Conservation (phyloP, 2,329 filamentous ascomycete genomes). For the Exophiala dermatitidis region DNA sequence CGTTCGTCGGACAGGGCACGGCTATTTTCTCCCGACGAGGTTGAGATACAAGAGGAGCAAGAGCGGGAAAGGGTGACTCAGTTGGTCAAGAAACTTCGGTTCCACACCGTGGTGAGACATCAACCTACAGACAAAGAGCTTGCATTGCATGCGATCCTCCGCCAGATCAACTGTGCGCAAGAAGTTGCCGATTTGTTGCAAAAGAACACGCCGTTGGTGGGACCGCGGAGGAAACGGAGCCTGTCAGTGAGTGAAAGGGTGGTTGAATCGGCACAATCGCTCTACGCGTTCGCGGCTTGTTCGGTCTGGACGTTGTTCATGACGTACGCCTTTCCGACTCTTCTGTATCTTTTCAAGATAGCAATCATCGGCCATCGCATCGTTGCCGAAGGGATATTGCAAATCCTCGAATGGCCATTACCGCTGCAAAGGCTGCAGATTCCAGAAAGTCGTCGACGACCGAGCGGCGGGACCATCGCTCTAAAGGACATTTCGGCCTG, state of each 20-base stretch:
- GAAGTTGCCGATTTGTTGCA: constrained; percentile 81
- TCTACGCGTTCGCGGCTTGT: constrained; percentile 35
- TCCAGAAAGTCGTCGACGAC: constrained; percentile 28
- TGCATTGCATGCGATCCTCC: constrained; percentile 71
- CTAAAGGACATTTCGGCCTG: constrained; percentile 94
- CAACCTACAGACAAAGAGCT: constrained; percentile 73
- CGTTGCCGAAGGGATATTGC: constrained; percentile 69
- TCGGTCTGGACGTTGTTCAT: constrained; percentile 61
- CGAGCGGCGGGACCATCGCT: constrained; percentile 65
- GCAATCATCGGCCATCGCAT: constrained; percentile 72
- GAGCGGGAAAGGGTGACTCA: constrained; percentile 57
- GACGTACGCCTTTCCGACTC: constrained; percentile 68
- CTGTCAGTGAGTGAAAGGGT: constrained; percentile 91
- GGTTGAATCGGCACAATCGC: constrained; percentile 82
- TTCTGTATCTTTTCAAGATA: constrained; percentile 66
- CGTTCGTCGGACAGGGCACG: constrained; percentile 13
- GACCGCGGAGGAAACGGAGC: constrained; percentile 70
- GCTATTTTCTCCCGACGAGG: constrained; percentile 37
- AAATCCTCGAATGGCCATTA: constrained; percentile 71
- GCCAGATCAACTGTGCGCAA: constrained; percentile 92
- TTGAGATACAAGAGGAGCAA: constrained; percentile 66
- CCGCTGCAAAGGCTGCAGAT: constrained; percentile 19
- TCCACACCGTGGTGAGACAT: constrained; percentile 76
- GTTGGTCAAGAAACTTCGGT: constrained; percentile 76
- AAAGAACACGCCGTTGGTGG: constrained; percentile 80